Conservation (phyloP, 176 grass and related monocot species). For the Oryza coarctata region DNA sequence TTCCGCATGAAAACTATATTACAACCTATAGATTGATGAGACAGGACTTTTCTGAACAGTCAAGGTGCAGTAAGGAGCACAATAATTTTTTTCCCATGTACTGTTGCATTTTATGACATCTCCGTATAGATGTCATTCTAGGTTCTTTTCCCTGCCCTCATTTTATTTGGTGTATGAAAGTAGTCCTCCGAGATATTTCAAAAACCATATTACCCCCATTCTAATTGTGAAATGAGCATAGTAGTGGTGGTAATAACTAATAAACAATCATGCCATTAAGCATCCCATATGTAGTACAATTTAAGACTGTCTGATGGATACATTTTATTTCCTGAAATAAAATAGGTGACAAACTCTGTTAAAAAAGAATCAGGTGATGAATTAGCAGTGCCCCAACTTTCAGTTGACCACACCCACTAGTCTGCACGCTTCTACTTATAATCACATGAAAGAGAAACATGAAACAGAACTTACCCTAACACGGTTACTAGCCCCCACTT, state of each 20-base stretch:
- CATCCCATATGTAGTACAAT: neutral
- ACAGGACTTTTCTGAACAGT: neutral
- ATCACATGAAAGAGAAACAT: neutral
- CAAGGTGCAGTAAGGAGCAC: neutral
- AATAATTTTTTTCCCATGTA: neutral
- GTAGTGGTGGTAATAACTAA: neutral
- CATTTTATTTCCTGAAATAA: neutral
- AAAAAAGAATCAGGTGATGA: neutral
- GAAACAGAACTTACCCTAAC: constrained; percentile 66
- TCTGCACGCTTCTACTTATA: neutral
- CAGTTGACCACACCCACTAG: neutral
- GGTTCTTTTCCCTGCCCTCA: neutral
- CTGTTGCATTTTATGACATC: neutral
- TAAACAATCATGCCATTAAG: too few relatives aligned
- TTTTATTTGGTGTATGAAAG: neutral
- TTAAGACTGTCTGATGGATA: neutral
- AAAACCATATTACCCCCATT: neutral
- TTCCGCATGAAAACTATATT: neutral
- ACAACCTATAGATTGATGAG: neutral
- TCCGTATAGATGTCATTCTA: neutral
- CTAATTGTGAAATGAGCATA: neutral
- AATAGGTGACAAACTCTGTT: neutral
- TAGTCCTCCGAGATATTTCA: neutral
- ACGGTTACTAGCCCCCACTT: constrained; percentile 56
- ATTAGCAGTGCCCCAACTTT: neutral